phyloP scores from a whole-genome alignment of 768 basidiomycete genomes.

The Rhodotorula toruloides region DNA sequence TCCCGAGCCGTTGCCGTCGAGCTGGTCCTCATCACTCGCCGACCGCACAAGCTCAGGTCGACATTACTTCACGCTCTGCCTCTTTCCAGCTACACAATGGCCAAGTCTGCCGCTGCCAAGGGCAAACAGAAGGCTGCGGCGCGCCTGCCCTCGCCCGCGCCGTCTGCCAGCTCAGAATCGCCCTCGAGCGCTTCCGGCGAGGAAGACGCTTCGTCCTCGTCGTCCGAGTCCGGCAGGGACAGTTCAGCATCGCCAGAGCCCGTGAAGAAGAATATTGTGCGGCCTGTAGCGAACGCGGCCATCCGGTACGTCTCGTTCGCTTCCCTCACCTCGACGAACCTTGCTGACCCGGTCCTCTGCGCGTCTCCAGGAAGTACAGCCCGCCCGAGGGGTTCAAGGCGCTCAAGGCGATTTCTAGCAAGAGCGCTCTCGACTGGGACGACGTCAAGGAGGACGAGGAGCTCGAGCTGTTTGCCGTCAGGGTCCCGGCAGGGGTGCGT shows the following conservation, averaged over 20 bases:
- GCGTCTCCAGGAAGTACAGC: slow-evolving; percentile 19
- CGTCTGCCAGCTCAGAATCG: slow-evolving; percentile 3
- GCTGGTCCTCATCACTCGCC: too few relatives aligned
- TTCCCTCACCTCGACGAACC: background rate
- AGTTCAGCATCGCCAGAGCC: slow-evolving; percentile 22
- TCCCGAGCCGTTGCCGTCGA: too few relatives aligned
- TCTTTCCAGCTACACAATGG: slow-evolving; percentile 5
- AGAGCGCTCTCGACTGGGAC: slow-evolving; percentile 30
- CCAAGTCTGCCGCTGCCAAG: slow-evolving; percentile 21
- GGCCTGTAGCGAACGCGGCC: slow-evolving; percentile 17
- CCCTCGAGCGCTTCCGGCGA: too few relatives aligned
- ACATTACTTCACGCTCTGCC: too few relatives aligned
- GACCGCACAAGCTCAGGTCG: too few relatives aligned
- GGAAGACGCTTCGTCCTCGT: too few relatives aligned
- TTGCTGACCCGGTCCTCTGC: background rate
- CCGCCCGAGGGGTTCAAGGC: slow-evolving; percentile 21
- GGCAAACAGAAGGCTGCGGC: slow-evolving; percentile 6
- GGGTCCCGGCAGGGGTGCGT: slow-evolving; percentile 33
- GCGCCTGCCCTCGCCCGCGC: slow-evolving; percentile 10
- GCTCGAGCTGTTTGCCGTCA: slow-evolving; percentile 34
- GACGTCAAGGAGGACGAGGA: slow-evolving; percentile 19
- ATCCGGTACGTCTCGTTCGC: slow-evolving; percentile 4
- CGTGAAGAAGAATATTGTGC: too few relatives aligned
- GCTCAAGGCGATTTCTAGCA: background rate
- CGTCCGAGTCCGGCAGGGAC: too few relatives aligned